A percentile compares a stretch with the other conserved stretches of the same genome.
Evolutionary conservation across 2,329 filamentous ascomycete genomes (phyloP).

Genomic region (Paraconiothyrium sp.): DNA sequence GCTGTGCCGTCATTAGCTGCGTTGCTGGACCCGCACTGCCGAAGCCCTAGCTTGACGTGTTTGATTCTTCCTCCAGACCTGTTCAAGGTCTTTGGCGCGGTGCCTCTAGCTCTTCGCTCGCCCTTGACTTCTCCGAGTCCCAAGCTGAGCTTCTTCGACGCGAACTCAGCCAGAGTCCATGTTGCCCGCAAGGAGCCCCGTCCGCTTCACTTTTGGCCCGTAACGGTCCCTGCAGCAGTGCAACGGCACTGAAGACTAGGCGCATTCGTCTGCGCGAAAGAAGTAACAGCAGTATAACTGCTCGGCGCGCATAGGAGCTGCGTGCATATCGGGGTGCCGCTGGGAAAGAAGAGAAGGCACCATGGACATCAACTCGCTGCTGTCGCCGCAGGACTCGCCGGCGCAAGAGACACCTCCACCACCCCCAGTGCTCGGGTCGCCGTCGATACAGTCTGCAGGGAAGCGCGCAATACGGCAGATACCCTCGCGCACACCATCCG

Average conservation of each 20-base stretch:
- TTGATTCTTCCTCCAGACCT: constrained; percentile 20
- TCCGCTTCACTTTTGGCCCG: constrained; percentile 26
- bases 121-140: constrained; percentile 8
- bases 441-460: constrained; percentile 40
- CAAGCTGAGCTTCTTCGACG: not conserved
- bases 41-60: constrained; percentile 19
- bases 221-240: constrained; percentile 20
- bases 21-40: constrained; percentile 17
- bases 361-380: constrained; percentile 61
- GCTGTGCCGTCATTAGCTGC: constrained; percentile 21
- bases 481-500: constrained; percentile 53
- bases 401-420: constrained; percentile 48
- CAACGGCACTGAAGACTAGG: constrained; percentile 11
- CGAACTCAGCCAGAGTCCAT: constrained; percentile 22
- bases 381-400: constrained; percentile 59
- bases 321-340: constrained; percentile 3
- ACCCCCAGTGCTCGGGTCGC: constrained; percentile 37
- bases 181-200: constrained; percentile 20
- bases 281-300: constrained; percentile 7
- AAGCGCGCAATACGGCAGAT: constrained; percentile 45
- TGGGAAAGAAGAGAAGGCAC: constrained; percentile 17
- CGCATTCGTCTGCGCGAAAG: constrained; percentile 8
- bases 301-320: not conserved
- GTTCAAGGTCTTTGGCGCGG: constrained; percentile 11
- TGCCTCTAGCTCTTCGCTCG: constrained; percentile 16